Conservation (phyloP, 495 filamentous ascomycete genomes). For the Daldinia vernicosa region DNA sequence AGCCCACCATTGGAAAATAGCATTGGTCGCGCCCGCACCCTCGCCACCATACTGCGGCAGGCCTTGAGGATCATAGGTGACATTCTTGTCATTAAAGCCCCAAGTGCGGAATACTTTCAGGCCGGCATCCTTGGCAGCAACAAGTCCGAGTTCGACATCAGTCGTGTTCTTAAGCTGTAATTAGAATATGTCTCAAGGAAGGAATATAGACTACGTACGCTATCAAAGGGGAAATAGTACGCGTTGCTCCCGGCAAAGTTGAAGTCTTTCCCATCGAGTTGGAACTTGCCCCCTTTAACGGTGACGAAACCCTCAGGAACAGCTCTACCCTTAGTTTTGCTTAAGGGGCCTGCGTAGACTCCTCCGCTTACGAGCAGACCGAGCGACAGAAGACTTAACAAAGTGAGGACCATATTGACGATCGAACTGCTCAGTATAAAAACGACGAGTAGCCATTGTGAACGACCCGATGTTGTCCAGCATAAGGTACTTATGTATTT, state of each 20-base stretch:
- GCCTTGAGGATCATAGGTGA: conserved; percentile 54
- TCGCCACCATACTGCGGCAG: conserved; percentile 58
- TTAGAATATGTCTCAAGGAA: neutral
- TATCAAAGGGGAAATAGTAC: conserved; percentile 73
- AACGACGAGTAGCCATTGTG: neutral
- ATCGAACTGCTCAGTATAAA: neutral
- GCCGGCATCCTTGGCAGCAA: conserved; percentile 61
- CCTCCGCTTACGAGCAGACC: conserved; percentile 22
- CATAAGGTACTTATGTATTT: conserved; percentile 24
- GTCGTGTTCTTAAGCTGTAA: conserved; percentile 51
- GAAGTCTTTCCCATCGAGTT: conserved; percentile 68
- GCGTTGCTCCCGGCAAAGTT: conserved; percentile 76
- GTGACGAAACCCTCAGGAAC: conserved; percentile 56
- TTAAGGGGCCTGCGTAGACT: conserved; percentile 1
- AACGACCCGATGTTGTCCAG: neutral
- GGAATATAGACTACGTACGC: conserved; percentile 44
- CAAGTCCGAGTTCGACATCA: conserved; percentile 70
- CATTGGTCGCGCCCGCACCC: conserved; percentile 60
- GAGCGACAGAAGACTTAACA: conserved; percentile 27
- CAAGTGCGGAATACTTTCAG: conserved; percentile 70
- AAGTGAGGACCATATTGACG: conserved; percentile 15
- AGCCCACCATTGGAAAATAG: conserved; percentile 56
- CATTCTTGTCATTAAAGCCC: conserved; percentile 62
- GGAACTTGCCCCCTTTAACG: conserved; percentile 65
- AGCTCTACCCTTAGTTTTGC: neutral